Percentiles rank a stretch among this genome's conserved stretches.
These are phyloP conservation scores for Gelatoporia subvermispora DNA, from an alignment of 768 basidiomycete species.

Conservation along the genomic window DNA sequence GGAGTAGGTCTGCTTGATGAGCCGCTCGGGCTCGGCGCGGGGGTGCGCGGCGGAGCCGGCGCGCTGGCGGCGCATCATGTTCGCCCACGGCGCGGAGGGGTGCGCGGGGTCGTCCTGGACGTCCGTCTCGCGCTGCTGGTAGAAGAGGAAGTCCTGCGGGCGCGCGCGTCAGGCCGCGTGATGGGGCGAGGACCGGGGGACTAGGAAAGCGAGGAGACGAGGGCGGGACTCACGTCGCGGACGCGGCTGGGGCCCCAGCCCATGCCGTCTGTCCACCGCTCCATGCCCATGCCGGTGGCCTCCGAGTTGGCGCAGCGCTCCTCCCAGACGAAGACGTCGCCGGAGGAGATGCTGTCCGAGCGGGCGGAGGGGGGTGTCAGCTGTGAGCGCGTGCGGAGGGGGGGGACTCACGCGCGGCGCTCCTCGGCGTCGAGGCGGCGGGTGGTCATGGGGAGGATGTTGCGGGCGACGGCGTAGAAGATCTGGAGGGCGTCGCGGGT, in stretches of 20 bases:
- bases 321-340: conserved; percentile 87
- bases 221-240: conserved; percentile 34
- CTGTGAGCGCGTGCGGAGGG: background rate
- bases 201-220: background rate
- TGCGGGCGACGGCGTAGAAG: conserved; percentile 70
- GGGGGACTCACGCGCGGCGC: conserved; percentile 32
- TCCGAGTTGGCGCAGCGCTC: conserved; percentile 83
- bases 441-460: conserved; percentile 68
- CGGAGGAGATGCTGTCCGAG: conserved; percentile 52
- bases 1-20: conserved; percentile 54
- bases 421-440: conserved; percentile 82
- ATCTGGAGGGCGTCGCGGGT: conserved; percentile 79
- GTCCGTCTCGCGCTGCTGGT: conserved; percentile 45
- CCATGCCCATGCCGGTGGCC: conserved; percentile 79
- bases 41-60: conserved; percentile 29
- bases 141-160: conserved; percentile 49
- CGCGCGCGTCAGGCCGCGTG: background rate
- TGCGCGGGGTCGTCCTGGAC: conserved; percentile 33
- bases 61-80: conserved; percentile 35
- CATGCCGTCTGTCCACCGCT: conserved; percentile 76
- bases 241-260: conserved; percentile 83
- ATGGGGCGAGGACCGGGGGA: background rate
- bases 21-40: conserved; percentile 29
- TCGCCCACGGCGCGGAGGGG: conserved; percentile 66
- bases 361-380: background rate